Base-by-base conservation (phyloP, 805 yeast genomes). In the Zygoascus ofunaensis region DNA sequence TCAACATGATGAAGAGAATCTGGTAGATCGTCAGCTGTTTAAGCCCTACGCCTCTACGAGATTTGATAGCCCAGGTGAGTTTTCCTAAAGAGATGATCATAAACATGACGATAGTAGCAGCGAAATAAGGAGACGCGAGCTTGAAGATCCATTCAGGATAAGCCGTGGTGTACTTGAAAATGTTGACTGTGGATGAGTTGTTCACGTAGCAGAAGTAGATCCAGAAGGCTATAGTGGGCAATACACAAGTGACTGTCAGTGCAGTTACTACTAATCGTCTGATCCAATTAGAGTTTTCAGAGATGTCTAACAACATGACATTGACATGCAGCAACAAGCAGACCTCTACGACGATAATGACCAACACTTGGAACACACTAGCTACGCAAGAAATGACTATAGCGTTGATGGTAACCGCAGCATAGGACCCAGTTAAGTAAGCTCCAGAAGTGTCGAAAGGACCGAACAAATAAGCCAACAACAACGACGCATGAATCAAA, bases 1-100 rank as follows among this genome's bases (percentile, higher is more conserved):
- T 64, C 0, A 86, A 68, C 90, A 85, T 85, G 44, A 89, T 81
- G 47, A 86, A 64, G 37, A 92, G 63, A 30, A 87, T 77, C 59
- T 87, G 95, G 59, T 84, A 76, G 21, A 84, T 78, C 49, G 82
- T 89, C 56, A 89, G 86, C 58, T 86, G 95, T 56, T 72, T 77
- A 47, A 87, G 66, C 0, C 98, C 98, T 41, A 89, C 60, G 49
- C 66, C 74, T 43, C 87, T 71, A 61, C 98, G 74, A 4, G 86
- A 73, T 46, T 78, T 71, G 21, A 86, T 73, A 0, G 95, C 95
- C 38, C 74, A 44, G 21, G 70, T 58, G 41, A 92, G 69, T 60
- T 90, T 92, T n/a, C 66, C 54, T 4, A 79, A 60, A 32, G 90
- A 68, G 26, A 85, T 63, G 1, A 75, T 49, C 28, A 86, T 75